Evolutionary conservation across 2,329 filamentous ascomycete species (phyloP).

Genomic region (Dothidotthia symphoricarpi): DNA sequence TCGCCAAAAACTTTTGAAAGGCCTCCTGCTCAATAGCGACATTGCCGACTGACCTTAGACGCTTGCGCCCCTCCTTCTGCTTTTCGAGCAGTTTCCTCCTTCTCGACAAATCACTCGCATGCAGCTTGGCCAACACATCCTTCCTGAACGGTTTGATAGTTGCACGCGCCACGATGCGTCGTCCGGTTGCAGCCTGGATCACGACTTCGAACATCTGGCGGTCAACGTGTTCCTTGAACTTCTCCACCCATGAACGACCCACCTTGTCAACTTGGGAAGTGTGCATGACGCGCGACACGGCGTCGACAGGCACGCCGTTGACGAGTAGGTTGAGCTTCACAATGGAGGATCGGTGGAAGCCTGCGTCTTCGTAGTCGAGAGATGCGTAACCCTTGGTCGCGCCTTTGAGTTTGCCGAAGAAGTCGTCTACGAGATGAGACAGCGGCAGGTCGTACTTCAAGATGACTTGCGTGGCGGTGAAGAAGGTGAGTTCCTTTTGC

Average conservation of each 20-base stretch:
- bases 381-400: slow-evolving; percentile 93
- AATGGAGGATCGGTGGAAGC: slow-evolving; percentile 76
- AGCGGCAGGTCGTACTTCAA: slow-evolving; percentile 88
- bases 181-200: slow-evolving; percentile 86
- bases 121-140: slow-evolving; percentile 88
- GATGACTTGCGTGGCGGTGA: slow-evolving; percentile 89
- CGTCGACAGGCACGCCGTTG: slow-evolving; percentile 90
- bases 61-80: slow-evolving; percentile 94
- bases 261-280: slow-evolving; percentile 75
- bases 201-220: slow-evolving; percentile 96
- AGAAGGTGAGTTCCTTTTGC: slow-evolving; percentile 86
- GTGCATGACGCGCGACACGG: slow-evolving; percentile 88
- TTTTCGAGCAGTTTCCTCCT: slow-evolving; percentile 88
- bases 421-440: slow-evolving; percentile 88
- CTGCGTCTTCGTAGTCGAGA: slow-evolving; percentile 94
- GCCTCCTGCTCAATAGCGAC: slow-evolving; percentile 95
- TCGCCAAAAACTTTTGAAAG: slow-evolving; percentile 90
- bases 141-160: slow-evolving; percentile 97
- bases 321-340: slow-evolving; percentile 90
- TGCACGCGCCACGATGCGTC: slow-evolving; percentile 79
- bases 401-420: slow-evolving; percentile 95
- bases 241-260: slow-evolving; percentile 83
- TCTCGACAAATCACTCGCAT: slow-evolving; percentile 82
- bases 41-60: slow-evolving; percentile 76
- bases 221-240: slow-evolving; percentile 96